Evolutionary conservation across 768 basidiomycete genomes (phyloP).

Genomic region (Mrakia frigida): DNA sequence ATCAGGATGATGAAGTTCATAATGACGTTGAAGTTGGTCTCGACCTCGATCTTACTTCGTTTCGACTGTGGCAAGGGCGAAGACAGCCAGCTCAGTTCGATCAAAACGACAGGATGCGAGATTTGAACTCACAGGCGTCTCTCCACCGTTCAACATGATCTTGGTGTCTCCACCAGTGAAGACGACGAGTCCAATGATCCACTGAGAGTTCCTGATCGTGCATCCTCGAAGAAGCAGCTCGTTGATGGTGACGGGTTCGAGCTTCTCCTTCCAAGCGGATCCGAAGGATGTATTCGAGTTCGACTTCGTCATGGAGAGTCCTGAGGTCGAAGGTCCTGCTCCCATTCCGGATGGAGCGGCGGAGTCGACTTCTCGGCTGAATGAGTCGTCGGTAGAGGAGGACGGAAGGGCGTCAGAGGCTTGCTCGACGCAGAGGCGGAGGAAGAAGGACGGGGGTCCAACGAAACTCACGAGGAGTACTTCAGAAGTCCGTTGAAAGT

Average conservation of each 20-base stretch:
- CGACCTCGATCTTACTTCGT: conserved; percentile 92
- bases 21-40: conserved; percentile 96
- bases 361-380: conserved; percentile 38
- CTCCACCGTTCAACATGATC: conserved; percentile 47
- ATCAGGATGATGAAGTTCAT: conserved; percentile 82
- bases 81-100: neutral
- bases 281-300: conserved; percentile 33
- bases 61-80: conserved; percentile 68
- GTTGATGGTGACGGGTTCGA: conserved; percentile 66
- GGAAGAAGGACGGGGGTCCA: neutral
- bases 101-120: neutral
- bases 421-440: neutral
- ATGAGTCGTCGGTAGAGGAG: too few species aligned
- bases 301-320: conserved; percentile 45
- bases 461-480: conserved; percentile 46
- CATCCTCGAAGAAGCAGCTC: conserved; percentile 89
- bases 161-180: conserved; percentile 78
- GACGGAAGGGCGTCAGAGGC: neutral
- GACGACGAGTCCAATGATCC: conserved; percentile 89
- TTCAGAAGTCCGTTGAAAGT: conserved; percentile 78
- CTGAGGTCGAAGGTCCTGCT: neutral
- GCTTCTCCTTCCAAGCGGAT: conserved; percentile 37
- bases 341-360: neutral
- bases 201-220: conserved; percentile 77
- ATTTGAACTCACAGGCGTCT: conserved; percentile 20